Percentiles rank a stretch among this genome's conserved stretches.
phyloP scores from a whole-genome alignment of 2,329 filamentous ascomycete genomes.

The Exophiala bonariae region DNA sequence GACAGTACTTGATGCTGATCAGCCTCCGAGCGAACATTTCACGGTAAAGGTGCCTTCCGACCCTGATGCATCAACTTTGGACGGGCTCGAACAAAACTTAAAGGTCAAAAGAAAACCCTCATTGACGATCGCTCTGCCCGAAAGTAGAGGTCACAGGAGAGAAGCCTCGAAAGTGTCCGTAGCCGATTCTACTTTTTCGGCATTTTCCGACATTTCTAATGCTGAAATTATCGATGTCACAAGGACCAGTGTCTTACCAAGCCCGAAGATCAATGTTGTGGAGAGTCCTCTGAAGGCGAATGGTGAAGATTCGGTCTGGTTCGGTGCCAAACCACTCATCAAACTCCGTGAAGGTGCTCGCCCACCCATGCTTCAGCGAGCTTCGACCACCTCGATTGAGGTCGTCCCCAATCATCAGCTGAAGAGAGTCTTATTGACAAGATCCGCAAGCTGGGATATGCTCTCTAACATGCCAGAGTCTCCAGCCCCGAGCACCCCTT shows the following conservation, averaged over 20 bases:
- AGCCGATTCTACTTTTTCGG: constrained; percentile 26
- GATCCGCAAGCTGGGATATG: constrained; percentile 25
- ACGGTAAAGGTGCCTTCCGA: too few relatives aligned
- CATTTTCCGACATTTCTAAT: constrained; percentile 28
- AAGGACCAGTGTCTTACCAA: constrained; percentile 27
- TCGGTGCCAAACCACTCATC: constrained; percentile 10
- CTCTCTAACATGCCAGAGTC: constrained; percentile 20
- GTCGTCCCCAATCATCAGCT: constrained; percentile 27
- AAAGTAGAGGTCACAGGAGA: constrained; percentile 23
- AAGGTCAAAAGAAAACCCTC: constrained; percentile 19
- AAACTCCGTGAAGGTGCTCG: constrained; percentile 11
- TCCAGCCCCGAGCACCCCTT: constrained; percentile 17
- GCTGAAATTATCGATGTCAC: constrained; percentile 30
- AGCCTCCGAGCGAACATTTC: too few relatives aligned
- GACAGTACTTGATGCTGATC: too few relatives aligned
- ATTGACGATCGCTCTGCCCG: constrained; percentile 17
- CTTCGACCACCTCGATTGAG: constrained; percentile 30
- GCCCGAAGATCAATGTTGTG: constrained; percentile 26
- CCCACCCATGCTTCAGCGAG: constrained; percentile 25
- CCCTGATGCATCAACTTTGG: neutral
- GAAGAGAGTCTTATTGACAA: constrained; percentile 21
- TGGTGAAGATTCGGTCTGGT: constrained; percentile 21
- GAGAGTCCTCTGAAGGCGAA: constrained; percentile 23
- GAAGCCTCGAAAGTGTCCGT: constrained; percentile 28
- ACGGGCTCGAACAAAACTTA: neutral